These are phyloP conservation scores for Trichoderma atroviride DNA, from an alignment of 2,329 filamentous ascomycete species.

Conservation along the genomic window DNA sequence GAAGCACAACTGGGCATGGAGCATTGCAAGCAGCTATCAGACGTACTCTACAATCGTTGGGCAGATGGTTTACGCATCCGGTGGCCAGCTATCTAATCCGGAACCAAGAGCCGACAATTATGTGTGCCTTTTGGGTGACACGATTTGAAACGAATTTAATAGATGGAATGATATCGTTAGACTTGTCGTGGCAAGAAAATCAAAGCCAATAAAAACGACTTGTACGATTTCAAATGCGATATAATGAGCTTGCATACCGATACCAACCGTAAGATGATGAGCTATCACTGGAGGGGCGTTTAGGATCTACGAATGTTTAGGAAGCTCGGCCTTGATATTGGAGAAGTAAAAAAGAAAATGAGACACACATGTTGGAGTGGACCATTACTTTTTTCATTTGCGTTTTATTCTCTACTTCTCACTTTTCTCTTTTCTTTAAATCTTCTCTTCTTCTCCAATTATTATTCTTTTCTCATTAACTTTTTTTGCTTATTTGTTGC, in stretches of 20 bases:
- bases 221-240: slow-evolving; percentile 32
- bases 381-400: not conserved
- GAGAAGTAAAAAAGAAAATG: not conserved
- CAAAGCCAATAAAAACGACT: not conserved
- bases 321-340: not conserved
- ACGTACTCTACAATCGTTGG: slow-evolving; percentile 91
- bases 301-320: slow-evolving; percentile 22
- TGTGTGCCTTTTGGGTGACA: not conserved
- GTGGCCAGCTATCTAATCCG: slow-evolving; percentile 55
- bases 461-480: not conserved
- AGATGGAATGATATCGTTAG: not conserved
- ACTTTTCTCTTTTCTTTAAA: not conserved
- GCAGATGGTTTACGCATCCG: slow-evolving; percentile 75
- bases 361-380: slow-evolving; percentile 19
- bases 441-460: not conserved
- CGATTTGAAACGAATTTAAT: not conserved
- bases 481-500: not conserved
- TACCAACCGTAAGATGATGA: slow-evolving; percentile 22
- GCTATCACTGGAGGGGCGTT: slow-evolving; percentile 6
- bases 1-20: slow-evolving; percentile 75
- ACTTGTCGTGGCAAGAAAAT: not conserved
- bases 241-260: slow-evolving; percentile 32
- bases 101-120: not conserved
- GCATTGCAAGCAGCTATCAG: slow-evolving; percentile 84
- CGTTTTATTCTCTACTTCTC: not conserved